Evolutionary conservation across 441 rosid species (phyloP).

Genomic region (Kokia cookei): DNA sequence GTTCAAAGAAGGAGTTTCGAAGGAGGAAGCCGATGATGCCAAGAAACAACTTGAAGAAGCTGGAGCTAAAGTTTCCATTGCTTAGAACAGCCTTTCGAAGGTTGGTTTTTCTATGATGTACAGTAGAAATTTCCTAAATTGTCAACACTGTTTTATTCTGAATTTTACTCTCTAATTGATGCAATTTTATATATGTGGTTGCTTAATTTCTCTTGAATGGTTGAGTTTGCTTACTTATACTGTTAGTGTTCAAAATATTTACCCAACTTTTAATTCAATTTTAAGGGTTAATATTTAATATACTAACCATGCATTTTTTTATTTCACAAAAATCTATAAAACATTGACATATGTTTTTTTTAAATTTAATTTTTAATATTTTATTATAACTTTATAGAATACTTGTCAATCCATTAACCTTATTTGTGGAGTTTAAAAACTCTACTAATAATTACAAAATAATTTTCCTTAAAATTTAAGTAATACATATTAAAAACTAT

Average conservation of each 20-base stretch:
- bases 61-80: slow-evolving; percentile 63
- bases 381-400: too few species aligned
- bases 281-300: too few species aligned
- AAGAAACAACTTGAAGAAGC: slow-evolving; percentile 81
- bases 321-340: too few species aligned
- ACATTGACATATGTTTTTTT: too few species aligned
- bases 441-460: accelerated
- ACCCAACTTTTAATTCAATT: too few species aligned
- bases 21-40: slow-evolving; percentile 71
- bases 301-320: too few species aligned
- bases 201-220: background rate
- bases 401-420: too few species aligned
- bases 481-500: too few species aligned
- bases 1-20: slow-evolving; percentile 46
- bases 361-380: too few species aligned
- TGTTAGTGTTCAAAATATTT: too few species aligned
- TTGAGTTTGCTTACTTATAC: background rate
- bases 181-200: background rate
- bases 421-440: too few species aligned
- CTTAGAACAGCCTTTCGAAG: background rate
- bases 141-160: background rate
- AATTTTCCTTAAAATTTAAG: too few species aligned
- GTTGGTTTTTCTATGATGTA: background rate
- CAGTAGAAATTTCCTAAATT: background rate
- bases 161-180: background rate